These are phyloP conservation scores for Populus tomentosa DNA, from an alignment of 441 rosid species.

Conservation along the genomic window DNA sequence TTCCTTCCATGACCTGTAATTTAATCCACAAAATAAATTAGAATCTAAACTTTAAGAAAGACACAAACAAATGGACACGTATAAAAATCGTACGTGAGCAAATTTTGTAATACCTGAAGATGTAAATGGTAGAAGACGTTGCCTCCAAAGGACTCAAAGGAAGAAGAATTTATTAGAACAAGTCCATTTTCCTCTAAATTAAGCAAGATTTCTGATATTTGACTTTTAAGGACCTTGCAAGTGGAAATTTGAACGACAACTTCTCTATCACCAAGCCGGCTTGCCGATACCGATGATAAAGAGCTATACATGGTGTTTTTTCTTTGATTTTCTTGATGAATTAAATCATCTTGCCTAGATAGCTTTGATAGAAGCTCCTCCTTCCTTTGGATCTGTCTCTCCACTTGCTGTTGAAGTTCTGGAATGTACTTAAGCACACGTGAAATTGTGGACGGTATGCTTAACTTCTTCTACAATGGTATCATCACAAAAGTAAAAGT, in stretches of 20 bases:
- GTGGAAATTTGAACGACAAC: conserved; percentile 22
- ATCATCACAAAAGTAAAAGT: background rate
- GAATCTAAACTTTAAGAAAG: background rate
- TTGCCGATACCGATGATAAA: conserved; percentile 31
- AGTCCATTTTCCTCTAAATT: conserved; percentile 24
- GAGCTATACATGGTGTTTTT: background rate
- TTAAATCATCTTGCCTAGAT: conserved; percentile 18
- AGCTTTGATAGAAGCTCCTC: conserved; percentile 30
- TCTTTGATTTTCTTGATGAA: conserved; percentile 15
- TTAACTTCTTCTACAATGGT: conserved; percentile 44
- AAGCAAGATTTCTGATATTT: conserved; percentile 23
- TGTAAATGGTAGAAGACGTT: conserved; percentile 50
- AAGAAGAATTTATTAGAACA: conserved; percentile 33
- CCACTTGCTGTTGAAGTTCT: conserved; percentile 45
- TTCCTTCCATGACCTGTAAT: conserved; percentile 13
- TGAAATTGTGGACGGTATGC: conserved; percentile 53
- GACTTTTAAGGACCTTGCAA: background rate
- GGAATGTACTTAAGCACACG: conserved; percentile 51
- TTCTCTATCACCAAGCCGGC: conserved; percentile 24
- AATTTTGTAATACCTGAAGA: conserved; percentile 33
- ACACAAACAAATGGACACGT: background rate
- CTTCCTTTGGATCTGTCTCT: conserved; percentile 34
- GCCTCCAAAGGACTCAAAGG: conserved; percentile 47
- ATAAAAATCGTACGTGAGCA: background rate
- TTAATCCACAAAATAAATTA: background rate